Conservation (phyloP, 2,329 filamentous ascomycete species). For the Mollisiaceae sp. region DNA sequence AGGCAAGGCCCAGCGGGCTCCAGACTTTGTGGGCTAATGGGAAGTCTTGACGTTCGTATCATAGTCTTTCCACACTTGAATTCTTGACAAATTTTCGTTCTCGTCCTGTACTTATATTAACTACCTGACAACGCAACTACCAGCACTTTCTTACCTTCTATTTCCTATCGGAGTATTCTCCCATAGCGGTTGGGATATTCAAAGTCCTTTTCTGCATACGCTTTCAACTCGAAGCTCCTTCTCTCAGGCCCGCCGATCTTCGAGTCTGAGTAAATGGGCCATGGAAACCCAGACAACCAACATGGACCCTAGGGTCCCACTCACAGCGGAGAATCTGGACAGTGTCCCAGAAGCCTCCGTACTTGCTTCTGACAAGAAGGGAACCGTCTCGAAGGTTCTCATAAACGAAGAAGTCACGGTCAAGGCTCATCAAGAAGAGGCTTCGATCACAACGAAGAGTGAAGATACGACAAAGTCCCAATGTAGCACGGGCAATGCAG, state of each 20-base stretch:
- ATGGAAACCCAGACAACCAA: no score
- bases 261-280: no score
- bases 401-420: not conserved
- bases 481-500: not conserved
- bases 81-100: not conserved
- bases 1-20: not conserved
- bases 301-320: no score
- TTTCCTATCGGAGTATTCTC: not conserved
- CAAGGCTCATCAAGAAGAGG: not conserved
- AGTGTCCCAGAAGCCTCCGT: not conserved
- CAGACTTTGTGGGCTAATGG: no score
- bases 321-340: not conserved
- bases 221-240: no score
- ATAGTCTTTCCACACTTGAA: not conserved
- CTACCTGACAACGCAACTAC: no score
- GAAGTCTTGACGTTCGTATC: not conserved
- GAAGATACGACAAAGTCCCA: not conserved
- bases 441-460: not conserved
- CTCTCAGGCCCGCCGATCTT: no score
- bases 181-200: not conserved
- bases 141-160: no score
- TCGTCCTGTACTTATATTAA: no score
- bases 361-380: not conserved
- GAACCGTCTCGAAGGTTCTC: not conserved
- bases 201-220: no score